Percentiles rank a stretch among this genome's conserved stretches.
Conservation (phyloP, 2,329 filamentous ascomycete genomes). For the Scedosporium aurantiacum region DNA sequence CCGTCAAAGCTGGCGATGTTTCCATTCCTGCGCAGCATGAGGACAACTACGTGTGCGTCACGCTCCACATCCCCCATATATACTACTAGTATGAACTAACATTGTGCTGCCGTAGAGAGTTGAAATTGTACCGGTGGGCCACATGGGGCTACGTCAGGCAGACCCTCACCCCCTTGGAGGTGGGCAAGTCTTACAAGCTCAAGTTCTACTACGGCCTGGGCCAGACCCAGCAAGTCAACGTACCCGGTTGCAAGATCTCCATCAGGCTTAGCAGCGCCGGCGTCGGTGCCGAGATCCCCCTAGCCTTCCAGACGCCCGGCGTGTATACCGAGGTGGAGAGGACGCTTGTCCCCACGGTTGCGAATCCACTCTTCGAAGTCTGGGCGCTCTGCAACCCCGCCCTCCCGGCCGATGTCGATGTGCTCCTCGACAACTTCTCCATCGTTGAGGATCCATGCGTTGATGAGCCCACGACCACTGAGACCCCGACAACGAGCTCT, state of each 20-base stretch:
- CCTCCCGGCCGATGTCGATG: not conserved
- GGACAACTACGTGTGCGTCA: not conserved
- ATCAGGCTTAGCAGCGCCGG: not conserved
- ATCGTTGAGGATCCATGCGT: not conserved
- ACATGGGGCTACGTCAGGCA: not conserved
- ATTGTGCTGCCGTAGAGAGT: not conserved
- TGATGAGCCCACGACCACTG: not conserved
- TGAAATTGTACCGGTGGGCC: not conserved
- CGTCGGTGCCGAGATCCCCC: not conserved
- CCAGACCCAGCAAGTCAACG: not conserved
- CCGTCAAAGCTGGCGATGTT: not conserved
- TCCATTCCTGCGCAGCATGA: not conserved
- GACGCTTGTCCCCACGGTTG: not conserved
- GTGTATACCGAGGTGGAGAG: not conserved
- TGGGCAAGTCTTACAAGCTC: not conserved
- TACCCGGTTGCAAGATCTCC: not conserved
- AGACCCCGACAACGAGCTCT: not conserved
- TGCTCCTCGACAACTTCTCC: not conserved
- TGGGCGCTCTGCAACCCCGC: not conserved
- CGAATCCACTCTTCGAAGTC: not conserved
- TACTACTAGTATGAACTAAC: not conserved
- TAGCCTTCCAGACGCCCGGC: not conserved
- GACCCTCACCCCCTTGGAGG: not conserved
- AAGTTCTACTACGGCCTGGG: not conserved
- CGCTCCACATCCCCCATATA: not conserved